Evolutionary conservation across 495 filamentous ascomycete species (phyloP).

Genomic region (Podospora tetraspora): DNA sequence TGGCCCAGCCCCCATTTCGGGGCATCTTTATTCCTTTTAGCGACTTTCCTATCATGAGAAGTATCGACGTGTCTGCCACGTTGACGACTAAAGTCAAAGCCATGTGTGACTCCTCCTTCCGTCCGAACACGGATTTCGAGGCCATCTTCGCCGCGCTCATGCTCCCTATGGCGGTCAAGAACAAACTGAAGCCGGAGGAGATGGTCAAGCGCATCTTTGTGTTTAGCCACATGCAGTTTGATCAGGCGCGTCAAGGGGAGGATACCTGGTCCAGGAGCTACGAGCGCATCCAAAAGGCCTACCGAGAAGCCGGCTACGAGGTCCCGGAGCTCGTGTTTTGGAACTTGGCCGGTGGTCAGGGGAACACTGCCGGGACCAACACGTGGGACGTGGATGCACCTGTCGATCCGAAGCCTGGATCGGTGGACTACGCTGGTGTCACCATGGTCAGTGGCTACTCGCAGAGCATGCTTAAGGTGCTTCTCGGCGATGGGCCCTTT

Average conservation of each 20-base stretch:
- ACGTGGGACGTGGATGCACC: conserved; percentile 11
- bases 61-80: conserved; percentile 26
- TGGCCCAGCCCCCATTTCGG: conserved; percentile 40
- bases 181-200: conserved; percentile 35
- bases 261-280: conserved; percentile 31
- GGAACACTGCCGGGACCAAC: conserved; percentile 14
- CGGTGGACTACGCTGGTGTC: conserved; percentile 28
- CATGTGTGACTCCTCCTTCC: conserved; percentile 26
- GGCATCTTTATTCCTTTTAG: conserved; percentile 45
- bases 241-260: conserved; percentile 21
- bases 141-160: conserved; percentile 42
- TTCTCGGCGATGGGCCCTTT: conserved; percentile 39
- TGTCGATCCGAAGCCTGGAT: conserved; percentile 40
- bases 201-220: conserved; percentile 50
- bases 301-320: conserved; percentile 39
- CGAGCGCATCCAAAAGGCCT: conserved; percentile 38
- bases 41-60: conserved; percentile 25
- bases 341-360: conserved; percentile 41
- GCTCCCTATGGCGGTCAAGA: conserved; percentile 40
- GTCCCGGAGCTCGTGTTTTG: conserved; percentile 47
- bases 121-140: conserved; percentile 40
- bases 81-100: conserved; percentile 30
- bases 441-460: conserved; percentile 44
- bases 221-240: conserved; percentile 47
- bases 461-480: conserved; percentile 46